Evolutionary conservation across 257 asterid species (phyloP), one percentile per base, ranked within the genome.

Genomic region (Solanum corneliomulleri): DNA sequence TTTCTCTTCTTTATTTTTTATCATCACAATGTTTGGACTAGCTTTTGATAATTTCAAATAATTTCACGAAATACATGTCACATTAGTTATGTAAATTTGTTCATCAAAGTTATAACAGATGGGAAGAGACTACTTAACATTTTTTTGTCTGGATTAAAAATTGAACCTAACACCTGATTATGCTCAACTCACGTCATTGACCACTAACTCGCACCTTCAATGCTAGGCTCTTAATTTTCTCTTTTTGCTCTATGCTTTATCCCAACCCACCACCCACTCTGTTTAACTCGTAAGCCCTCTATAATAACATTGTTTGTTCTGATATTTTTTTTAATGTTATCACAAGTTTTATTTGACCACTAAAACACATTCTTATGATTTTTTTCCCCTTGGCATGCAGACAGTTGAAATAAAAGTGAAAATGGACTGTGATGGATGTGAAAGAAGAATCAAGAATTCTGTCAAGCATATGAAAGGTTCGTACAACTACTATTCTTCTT

Each of bases 401-500:
- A 95, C 98, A 1, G 98, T 95, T 66, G 98, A 95, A 92, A 93
- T 95, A 90, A 94, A 91, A 92, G 97, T 95, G 27, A 95, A 95
- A 91, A 91, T 95, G 95, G 98, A 95, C 88, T 95, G 98, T 86
- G 98, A 95, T 90, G 98, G 98, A 72, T 95, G 98, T 86, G 98
- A 95, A 90, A 93, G 98, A 90, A 93, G 93, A 83, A 97, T 95
- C 76, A 94, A 89, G 90, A 93, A 94, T 89, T 93, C 98, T 20
- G 96, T 93, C 29, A 94, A 89, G 66, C 56, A 85, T 90, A 95
- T 95, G 92, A 93, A 89, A 94, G 98, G 98, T 94, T 80, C 27
- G 42, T 80, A 27, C 15, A 25, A 27, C 47, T 2, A 45, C 84
- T 47, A 45, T 29, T 80, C 44, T 47, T 80, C 39, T n/a, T 18